phyloP scores from a whole-genome alignment of 2,329 filamentous ascomycete genomes.

The Aspergillus sergii region DNA sequence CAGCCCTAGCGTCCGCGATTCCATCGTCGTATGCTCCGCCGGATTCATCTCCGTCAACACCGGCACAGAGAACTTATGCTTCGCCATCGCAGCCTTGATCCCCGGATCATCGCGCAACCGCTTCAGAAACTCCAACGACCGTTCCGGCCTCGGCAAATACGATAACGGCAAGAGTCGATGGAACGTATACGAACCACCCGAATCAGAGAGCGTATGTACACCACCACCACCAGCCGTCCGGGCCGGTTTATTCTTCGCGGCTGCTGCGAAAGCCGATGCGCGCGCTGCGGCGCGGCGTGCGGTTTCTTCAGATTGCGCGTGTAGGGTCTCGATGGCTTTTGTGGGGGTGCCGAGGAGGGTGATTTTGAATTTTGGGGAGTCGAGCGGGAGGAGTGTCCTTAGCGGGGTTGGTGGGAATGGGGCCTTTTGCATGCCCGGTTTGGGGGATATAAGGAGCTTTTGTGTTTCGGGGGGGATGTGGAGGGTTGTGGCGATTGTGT shows the following conservation, averaged over 20 bases:
- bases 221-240: constrained; percentile 18
- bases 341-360: constrained; percentile 49
- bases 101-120: constrained; percentile 80
- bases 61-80: constrained; percentile 81
- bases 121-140: constrained; percentile 71
- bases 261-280: constrained; percentile 27
- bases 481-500: constrained; percentile 35
- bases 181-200: constrained; percentile 76
- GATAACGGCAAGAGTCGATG: constrained; percentile 72
- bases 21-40: constrained; percentile 75
- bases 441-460: constrained; percentile 50
- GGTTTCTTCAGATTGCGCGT: constrained; percentile 36
- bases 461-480: constrained; percentile 46
- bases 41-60: constrained; percentile 97
- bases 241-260: constrained; percentile 18
- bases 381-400: constrained; percentile 32
- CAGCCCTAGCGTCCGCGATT: constrained; percentile 79
- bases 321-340: constrained; percentile 46
- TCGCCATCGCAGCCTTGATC: constrained; percentile 79
- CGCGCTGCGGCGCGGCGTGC: constrained; percentile 34
- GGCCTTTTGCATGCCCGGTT: constrained; percentile 49
- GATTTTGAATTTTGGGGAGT: constrained; percentile 47
- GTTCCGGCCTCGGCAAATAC: constrained; percentile 75
- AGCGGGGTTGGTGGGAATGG: constrained; percentile 46
- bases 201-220: constrained; percentile 32